Percentiles rank a stretch among this genome's conserved stretches.
Conservation (phyloP, 1,284 basidiomycete genomes). For the Ceratobasidium papillatum region DNA sequence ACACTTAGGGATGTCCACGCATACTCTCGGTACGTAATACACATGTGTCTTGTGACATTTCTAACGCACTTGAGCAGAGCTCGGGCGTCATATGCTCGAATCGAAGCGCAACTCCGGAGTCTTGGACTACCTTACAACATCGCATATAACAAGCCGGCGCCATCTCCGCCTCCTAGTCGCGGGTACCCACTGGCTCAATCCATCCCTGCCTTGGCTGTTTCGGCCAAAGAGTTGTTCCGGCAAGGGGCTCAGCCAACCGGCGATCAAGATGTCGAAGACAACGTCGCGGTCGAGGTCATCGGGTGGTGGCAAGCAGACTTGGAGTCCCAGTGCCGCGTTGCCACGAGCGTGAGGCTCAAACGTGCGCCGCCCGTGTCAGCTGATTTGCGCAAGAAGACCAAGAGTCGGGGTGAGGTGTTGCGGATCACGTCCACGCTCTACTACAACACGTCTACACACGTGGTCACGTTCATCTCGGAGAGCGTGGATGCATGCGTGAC, state of each 20-base stretch:
- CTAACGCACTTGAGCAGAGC: constrained; percentile 61
- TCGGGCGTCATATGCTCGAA: constrained; percentile 86
- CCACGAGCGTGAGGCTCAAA: constrained; percentile 86
- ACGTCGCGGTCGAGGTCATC: constrained; percentile 85
- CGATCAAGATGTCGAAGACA: constrained; percentile 80
- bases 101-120: constrained; percentile 87
- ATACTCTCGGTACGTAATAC: constrained; percentile 72
- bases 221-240: constrained; percentile 83
- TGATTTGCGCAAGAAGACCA: constrained; percentile 52
- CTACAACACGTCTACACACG: constrained; percentile 83
- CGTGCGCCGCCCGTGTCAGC: constrained; percentile 81
- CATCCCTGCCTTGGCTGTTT: constrained; percentile 83
- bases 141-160: constrained; percentile 63
- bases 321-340: constrained; percentile 66
- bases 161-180: constrained; percentile 36
- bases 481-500: constrained; percentile 87
- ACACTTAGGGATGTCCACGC: constrained; percentile 77
- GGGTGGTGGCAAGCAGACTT: constrained; percentile 81
- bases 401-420: constrained; percentile 58
- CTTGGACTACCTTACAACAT: constrained; percentile 81
- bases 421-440: constrained; percentile 83
- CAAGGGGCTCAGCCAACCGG: constrained; percentile 71
- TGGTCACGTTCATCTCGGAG: constrained; percentile 86
- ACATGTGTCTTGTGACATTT: background rate
- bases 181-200: constrained; percentile 51